Conservation (phyloP, 2,329 filamentous ascomycete species). For the Ophiostoma himal-ulmi region DNA sequence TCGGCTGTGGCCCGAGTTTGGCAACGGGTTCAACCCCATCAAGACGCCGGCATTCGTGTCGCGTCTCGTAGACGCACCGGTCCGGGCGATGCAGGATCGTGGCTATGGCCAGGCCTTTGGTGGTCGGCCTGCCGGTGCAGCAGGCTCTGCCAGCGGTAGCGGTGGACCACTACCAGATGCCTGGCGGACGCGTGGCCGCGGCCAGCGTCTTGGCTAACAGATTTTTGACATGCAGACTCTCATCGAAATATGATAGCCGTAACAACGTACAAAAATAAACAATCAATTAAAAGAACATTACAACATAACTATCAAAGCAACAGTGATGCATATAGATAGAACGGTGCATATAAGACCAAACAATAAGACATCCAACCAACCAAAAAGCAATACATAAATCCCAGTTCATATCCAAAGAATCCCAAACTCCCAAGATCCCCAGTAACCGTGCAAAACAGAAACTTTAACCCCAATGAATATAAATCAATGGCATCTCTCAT, state of each 20-base stretch:
- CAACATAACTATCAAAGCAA: background rate
- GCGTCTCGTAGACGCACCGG: conserved; percentile 53
- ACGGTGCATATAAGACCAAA: background rate
- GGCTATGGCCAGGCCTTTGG: conserved; percentile 57
- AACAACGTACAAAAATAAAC: conserved; percentile 20
- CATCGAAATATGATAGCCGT: conserved; percentile 27
- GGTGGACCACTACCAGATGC: conserved; percentile 54
- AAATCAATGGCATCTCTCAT: background rate
- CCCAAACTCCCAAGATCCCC: background rate
- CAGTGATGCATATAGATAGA: background rate
- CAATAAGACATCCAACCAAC: background rate
- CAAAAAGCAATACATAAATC: background rate
- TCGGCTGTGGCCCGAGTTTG: conserved; percentile 81
- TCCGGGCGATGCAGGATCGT: conserved; percentile 40
- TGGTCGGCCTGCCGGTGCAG: conserved; percentile 30
- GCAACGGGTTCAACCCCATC: conserved; percentile 72
- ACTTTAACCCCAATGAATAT: too few species aligned
- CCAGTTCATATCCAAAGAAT: background rate
- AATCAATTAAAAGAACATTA: background rate
- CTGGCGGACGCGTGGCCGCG: conserved; percentile 58
- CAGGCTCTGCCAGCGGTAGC: conserved; percentile 37
- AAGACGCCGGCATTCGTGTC: conserved; percentile 67
- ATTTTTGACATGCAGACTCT: background rate
- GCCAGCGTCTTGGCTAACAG: conserved; percentile 49
- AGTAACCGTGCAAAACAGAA: too few species aligned